Evolutionary conservation across 768 basidiomycete species (phyloP).

Genomic region (Rhizopogon rudus): DNA sequence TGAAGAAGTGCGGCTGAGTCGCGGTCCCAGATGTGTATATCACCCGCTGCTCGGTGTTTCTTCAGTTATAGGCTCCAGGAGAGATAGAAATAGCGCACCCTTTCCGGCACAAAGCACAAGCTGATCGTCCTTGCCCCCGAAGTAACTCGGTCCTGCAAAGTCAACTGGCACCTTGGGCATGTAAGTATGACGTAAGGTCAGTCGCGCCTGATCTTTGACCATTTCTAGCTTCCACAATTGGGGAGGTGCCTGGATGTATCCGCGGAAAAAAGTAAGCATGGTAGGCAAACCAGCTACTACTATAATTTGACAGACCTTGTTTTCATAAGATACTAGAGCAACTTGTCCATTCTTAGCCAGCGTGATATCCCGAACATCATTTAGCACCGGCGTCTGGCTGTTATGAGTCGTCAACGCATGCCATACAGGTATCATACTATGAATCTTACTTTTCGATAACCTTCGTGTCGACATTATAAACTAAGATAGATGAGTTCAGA

Average conservation of each 20-base stretch:
- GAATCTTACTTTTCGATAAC: constrained; percentile 55
- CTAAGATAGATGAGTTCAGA: constrained; percentile 27
- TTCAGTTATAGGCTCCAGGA: background rate
- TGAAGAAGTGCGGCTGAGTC: constrained; percentile 67
- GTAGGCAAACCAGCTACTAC: background rate
- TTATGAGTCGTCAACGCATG: constrained; percentile 4
- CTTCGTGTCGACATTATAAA: constrained; percentile 62
- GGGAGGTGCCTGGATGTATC: constrained; percentile 46
- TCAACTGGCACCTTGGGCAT: constrained; percentile 63
- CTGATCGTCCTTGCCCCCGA: constrained; percentile 69
- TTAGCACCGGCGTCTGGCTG: constrained; percentile 69
- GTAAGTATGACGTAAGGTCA: constrained; percentile 57
- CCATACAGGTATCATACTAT: background rate
- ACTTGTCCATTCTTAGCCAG: constrained; percentile 54
- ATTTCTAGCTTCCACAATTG: constrained; percentile 66
- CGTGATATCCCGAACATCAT: constrained; percentile 69
- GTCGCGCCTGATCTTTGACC: constrained; percentile 40
- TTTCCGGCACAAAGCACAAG: constrained; percentile 72
- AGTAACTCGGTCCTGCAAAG: constrained; percentile 72
- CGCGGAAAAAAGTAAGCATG: background rate
- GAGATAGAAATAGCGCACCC: constrained; percentile 31
- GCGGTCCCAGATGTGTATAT: constrained; percentile 78
- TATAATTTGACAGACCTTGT: constrained; percentile 43
- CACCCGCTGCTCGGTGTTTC: constrained; percentile 44
- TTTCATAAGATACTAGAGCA: constrained; percentile 70